Percentiles rank a stretch among this genome's conserved stretches.
Evolutionary conservation across 495 filamentous ascomycete genomes (phyloP).

Genomic region (Lentithecium fluviatile): DNA sequence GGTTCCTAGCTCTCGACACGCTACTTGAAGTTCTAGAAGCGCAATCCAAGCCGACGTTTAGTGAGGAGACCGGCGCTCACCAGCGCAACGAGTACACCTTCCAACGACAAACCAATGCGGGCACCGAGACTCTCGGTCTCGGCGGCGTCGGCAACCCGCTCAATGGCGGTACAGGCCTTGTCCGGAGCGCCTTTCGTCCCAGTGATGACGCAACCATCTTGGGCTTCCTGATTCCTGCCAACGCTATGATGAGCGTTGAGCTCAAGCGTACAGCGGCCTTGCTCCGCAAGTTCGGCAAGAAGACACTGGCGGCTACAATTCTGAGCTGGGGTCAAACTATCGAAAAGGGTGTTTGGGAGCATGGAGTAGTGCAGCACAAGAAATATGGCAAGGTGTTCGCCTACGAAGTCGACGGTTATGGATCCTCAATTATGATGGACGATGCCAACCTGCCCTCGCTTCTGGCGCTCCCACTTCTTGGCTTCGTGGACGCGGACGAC

Average conservation of each 20-base stretch:
- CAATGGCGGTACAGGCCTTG: slow-evolving; percentile 75
- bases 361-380: slow-evolving; percentile 84
- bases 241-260: slow-evolving; percentile 93
- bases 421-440: slow-evolving; percentile 89
- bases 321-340: slow-evolving; percentile 66
- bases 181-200: slow-evolving; percentile 92
- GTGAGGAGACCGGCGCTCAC: slow-evolving; percentile 60
- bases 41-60: slow-evolving; percentile 78
- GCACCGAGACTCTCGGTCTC: slow-evolving; percentile 88
- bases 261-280: slow-evolving; percentile 73
- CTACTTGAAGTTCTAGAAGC: slow-evolving; percentile 71
- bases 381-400: slow-evolving; percentile 89
- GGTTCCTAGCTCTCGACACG: slow-evolving; percentile 75
- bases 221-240: slow-evolving; percentile 93
- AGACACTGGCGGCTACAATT: slow-evolving; percentile 52
- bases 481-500: slow-evolving; percentile 69
- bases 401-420: slow-evolving; percentile 96
- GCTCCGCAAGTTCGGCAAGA: slow-evolving; percentile 57
- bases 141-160: slow-evolving; percentile 86
- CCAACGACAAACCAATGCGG: slow-evolving; percentile 70
- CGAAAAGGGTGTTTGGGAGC: slow-evolving; percentile 73
- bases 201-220: slow-evolving; percentile 96
- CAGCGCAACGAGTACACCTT: slow-evolving; percentile 81
- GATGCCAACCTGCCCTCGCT: slow-evolving; percentile 95
- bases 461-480: slow-evolving; percentile 80